phyloP scores from a whole-genome alignment of 805 yeast genomes.

The Phaffomyces opuntiae region DNA sequence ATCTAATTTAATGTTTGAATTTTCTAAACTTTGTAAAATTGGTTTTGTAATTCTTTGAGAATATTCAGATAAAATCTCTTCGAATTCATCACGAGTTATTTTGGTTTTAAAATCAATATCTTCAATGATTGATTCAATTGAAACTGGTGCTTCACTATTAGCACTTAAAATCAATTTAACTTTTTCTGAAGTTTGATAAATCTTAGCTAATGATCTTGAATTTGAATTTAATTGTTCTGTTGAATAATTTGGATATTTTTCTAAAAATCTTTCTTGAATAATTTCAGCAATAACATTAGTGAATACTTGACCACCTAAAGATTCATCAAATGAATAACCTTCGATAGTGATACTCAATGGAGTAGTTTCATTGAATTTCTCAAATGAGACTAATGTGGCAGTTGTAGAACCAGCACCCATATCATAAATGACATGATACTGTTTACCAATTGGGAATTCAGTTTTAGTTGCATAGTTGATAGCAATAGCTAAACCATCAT shows the following conservation, averaged over 20 bases:
- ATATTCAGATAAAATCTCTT: slow-evolving; percentile 40
- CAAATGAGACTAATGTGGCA: slow-evolving; percentile 73
- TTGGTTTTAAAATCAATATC: slow-evolving; percentile 67
- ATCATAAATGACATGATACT: slow-evolving; percentile 72
- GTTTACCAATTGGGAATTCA: slow-evolving; percentile 37
- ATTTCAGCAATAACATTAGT: slow-evolving; percentile 60
- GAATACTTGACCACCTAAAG: slow-evolving; percentile 69
- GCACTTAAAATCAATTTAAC: slow-evolving; percentile 85
- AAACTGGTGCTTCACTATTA: slow-evolving; percentile 68
- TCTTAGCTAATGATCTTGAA: slow-evolving; percentile 54
- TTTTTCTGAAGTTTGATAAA: slow-evolving; percentile 81
- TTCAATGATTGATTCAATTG: slow-evolving; percentile 65
- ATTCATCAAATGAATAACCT: slow-evolving; percentile 62
- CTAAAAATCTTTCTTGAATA: slow-evolving; percentile 52
- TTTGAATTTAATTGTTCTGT: slow-evolving; percentile 35
- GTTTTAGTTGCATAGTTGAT: slow-evolving; percentile 65
- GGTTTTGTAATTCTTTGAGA: slow-evolving; percentile 46
- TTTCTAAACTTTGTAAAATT: slow-evolving; percentile 41
- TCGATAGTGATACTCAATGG: slow-evolving; percentile 51
- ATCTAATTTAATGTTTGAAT: slow-evolving; percentile 22
- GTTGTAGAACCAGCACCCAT: slow-evolving; percentile 90
- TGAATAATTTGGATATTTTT: slow-evolving; percentile 32
- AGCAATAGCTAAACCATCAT: slow-evolving; percentile 91
- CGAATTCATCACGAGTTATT: slow-evolving; percentile 79
- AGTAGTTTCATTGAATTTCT: slow-evolving; percentile 35